Base-by-base conservation (phyloP, 2,329 filamentous ascomycete species). In the Exutisphaerella laricina region DNA sequence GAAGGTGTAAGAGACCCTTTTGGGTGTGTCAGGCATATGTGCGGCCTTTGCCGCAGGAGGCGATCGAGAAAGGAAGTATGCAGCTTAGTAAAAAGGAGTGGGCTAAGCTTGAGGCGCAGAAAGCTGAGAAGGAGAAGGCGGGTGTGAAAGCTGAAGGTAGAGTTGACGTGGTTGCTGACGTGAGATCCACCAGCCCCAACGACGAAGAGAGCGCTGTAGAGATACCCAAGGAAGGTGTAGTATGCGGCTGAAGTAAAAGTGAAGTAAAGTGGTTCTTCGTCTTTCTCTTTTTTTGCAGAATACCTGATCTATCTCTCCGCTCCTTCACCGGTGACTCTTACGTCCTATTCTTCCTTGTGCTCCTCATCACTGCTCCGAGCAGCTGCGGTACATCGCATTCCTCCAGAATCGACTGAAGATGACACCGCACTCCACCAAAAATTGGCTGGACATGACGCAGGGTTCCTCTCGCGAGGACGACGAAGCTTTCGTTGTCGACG, bases 11-110 rank as follows among this genome's bases (percentile, higher is more conserved):
- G 62, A 70, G 88, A 51, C 89, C 89, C 1, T 96, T 82, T 78
- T 96, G 88, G 87, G 75, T 95, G 3, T 88, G 82, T 39, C 89
- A 97, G 68, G 84, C 90, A 3, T 86, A 94, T 57, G 77, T 96
- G 5, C 72, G 89, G 43, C 89, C 88, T 29, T 64, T 96, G 58
- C 92, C 92, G 0, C 85, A 84, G 54, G 90, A 97, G 68, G 92
- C 92, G 32, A 41, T 63, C 28, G 57, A 58, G 46, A 62, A 66
- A 45, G 60, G 63, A 18, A 59, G 54, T 30, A 36, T 63, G 31
- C 56, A 58, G 41, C 32, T 63, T 17, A 60, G 57, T 33, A 63
- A 63, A 46, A 62, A 59, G 45, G 55, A 60, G 40, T 49, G 51
- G 29, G 54, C 50, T 14, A 56, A 53, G 48, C 42, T 62, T 14